Conservation (phyloP, 2,329 filamentous ascomycete genomes). For the Colletotrichum abscissum region DNA sequence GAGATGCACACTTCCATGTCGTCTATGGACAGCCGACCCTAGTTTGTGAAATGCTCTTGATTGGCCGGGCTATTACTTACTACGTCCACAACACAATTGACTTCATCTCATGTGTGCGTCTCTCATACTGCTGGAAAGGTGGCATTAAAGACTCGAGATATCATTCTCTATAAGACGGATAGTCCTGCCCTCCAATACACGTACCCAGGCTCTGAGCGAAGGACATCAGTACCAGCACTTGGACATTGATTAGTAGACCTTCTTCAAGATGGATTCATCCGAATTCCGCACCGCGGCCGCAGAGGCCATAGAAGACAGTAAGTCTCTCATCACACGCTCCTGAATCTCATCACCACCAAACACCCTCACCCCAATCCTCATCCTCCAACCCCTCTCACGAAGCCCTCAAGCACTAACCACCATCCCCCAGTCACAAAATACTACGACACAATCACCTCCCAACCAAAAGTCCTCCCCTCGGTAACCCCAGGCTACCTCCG, state of each 20-base stretch:
- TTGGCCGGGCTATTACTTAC: not conserved
- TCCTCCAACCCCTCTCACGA: not conserved
- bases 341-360: not conserved
- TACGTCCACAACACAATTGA: conserved; percentile 14
- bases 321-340: conserved; percentile 43
- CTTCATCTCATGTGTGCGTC: conserved; percentile 15
- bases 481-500: conserved; percentile 89
- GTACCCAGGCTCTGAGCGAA: not conserved
- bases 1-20: not conserved
- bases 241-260: not conserved
- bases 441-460: conserved; percentile 78
- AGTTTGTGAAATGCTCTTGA: not conserved
- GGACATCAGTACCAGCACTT: not conserved
- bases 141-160: not conserved
- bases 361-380: not conserved
- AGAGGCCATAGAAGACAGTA: conserved; percentile 85
- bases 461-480: conserved; percentile 75
- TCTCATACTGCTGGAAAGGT: not conserved
- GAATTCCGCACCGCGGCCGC: conserved; percentile 84
- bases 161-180: not conserved
- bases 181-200: not conserved
- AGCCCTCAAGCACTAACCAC: not conserved
- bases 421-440: conserved; percentile 77
- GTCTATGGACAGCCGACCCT: not conserved
- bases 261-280: conserved; percentile 74